phyloP scores from a whole-genome alignment of 805 yeast genomes.

The Candida ascalaphidarum region DNA sequence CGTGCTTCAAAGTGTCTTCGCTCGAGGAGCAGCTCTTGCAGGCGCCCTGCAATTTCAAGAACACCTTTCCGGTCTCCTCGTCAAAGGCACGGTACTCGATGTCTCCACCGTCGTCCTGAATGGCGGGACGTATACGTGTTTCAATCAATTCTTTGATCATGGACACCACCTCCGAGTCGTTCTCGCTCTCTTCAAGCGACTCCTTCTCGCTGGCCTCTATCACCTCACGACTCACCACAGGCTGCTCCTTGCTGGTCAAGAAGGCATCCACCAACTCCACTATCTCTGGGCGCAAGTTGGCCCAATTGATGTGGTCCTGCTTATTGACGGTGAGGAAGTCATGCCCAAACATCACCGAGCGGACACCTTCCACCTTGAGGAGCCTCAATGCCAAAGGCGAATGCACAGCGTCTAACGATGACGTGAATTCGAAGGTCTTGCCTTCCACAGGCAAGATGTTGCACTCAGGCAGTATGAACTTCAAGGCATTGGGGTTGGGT shows the following conservation, averaged over 20 bases:
- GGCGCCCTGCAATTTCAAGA: conserved; percentile 87
- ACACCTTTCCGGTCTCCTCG: conserved; percentile 80
- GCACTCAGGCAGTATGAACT: conserved; percentile 45
- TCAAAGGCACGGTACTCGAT: conserved; percentile 82
- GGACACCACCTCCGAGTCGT: conserved; percentile 60
- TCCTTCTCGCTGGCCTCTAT: conserved; percentile 29
- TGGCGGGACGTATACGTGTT: conserved; percentile 94
- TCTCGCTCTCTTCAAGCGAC: conserved; percentile 46
- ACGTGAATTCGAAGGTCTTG: conserved; percentile 45
- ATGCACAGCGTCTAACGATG: conserved; percentile 43
- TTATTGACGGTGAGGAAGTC: conserved; percentile 68
- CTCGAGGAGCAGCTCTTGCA: conserved; percentile 90
- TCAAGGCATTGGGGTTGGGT: conserved; percentile 70
- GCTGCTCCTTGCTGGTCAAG: conserved; percentile 29
- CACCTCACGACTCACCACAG: conserved; percentile 32
- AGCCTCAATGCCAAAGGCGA: conserved; percentile 59
- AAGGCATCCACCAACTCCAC: conserved; percentile 53
- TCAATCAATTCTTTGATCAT: conserved; percentile 89
- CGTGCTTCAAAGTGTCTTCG: conserved; percentile 87
- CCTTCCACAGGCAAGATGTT: conserved; percentile 38
- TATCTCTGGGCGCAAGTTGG: conserved; percentile 43
- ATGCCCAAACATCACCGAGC: conserved; percentile 65
- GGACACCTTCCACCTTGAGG: conserved; percentile 57
- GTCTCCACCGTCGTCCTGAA: conserved; percentile 98
- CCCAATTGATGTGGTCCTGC: conserved; percentile 56